Base-by-base conservation (phyloP, 1,284 basidiomycete genomes). In the Pyrrhoderma lamaoense region DNA sequence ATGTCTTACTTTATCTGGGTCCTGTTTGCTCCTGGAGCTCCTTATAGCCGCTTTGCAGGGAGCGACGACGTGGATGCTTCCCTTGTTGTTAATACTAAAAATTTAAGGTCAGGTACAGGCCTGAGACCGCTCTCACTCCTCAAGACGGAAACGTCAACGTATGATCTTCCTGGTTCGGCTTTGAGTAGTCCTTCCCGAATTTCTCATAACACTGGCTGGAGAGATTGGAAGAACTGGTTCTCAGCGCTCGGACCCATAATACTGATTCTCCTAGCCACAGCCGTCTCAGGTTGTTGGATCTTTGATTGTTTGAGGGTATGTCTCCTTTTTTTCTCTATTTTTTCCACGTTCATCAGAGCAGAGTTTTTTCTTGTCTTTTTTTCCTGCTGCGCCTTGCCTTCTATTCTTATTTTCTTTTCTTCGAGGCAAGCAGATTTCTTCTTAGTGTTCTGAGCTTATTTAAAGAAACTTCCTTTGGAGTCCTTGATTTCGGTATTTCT, bases 121-220 rank as follows among this genome's bases (percentile, higher is more conserved):
- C 47, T 49, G 23, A 21, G 47, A 11, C 36, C 47, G 35, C 47
- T 48, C 19, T 48, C 47, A 11, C 21, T 49, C n/a, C 22, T 49
- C 19, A 49, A 49, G 27, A 11, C 47, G 14, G 34, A 38, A 7
- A 49, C 38, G 8, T 16, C 22, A 25, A 34, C 16, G 4, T n/a
- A 16, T 16, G 44, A 45, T 21, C 16, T n/a, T 34, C 38, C 14
- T 27, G 11, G 27, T 31, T 11, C 27, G 27, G 27, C 27, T 8
- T 44, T 21, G 23, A 23, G 8, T 31, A 16, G n/a, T 21, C 21
- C 31, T 25, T 31, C 8, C n/a, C 4, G 8, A 23, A 16, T 16
- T 25, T 22, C n/a, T 14, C 42, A 44, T 16, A 16, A 23, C n/a
- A 21, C 31, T 18, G 11, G 42, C 23, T 23, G 39, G 39, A 14